Evolutionary conservation across 306 rosid species (phyloP).

Genomic region (Dalbergia cultrata): DNA sequence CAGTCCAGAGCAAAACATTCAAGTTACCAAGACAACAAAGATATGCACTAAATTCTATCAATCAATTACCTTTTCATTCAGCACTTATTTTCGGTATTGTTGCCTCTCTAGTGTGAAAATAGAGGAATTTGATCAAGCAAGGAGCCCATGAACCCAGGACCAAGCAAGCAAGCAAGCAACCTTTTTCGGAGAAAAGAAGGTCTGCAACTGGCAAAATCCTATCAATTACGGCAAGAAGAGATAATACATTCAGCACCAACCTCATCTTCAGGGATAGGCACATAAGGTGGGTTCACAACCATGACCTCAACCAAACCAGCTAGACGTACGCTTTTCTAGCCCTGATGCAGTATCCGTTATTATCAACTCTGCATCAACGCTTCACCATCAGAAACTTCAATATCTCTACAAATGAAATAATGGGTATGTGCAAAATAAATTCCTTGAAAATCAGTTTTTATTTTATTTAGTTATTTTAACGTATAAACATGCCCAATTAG

Average conservation of each 20-base stretch:
- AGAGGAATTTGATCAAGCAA: conserved; percentile 59
- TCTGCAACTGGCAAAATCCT: conserved; percentile 80
- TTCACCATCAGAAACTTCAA: too few species aligned
- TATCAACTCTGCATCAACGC: conserved; percentile 85
- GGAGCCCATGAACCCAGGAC: conserved; percentile 51
- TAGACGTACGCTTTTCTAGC: conserved; percentile 77
- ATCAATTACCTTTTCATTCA: conserved; percentile 41
- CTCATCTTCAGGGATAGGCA: conserved; percentile 91
- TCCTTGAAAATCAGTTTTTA: too few species aligned
- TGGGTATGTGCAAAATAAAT: too few species aligned
- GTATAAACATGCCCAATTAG: too few species aligned
- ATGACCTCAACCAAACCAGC: conserved; percentile 84
- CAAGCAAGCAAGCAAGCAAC: conserved; percentile 67
- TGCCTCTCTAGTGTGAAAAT: conserved; percentile 54
- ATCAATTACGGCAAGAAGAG: conserved; percentile 78
- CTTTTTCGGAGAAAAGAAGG: too few species aligned
- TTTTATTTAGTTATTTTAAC: too few species aligned
- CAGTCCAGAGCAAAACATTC: conserved; percentile 32
- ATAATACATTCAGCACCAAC: conserved; percentile 82
- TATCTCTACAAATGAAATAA: too few species aligned
- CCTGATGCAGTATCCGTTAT: conserved; percentile 80
- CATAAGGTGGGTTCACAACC: conserved; percentile 97
- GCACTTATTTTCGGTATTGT: conserved; percentile 46
- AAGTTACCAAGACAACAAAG: conserved; percentile 1
- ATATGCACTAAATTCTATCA: neutral